Evolutionary conservation across 805 yeast species (phyloP).

Genomic region (Hermanozyma aechmeae): DNA sequence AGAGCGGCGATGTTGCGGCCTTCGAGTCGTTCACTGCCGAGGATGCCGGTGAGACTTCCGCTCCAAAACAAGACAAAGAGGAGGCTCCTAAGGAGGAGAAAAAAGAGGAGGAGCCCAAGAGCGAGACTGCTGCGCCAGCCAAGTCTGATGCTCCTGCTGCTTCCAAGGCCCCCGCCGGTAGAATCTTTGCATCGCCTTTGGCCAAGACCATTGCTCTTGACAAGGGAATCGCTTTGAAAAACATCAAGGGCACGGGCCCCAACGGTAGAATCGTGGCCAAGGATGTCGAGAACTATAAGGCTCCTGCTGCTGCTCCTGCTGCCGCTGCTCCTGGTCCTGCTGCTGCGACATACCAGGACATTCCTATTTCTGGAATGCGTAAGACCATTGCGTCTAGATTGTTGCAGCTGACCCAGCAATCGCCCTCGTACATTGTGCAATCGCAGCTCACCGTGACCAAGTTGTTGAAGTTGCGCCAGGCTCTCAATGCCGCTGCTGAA

Average conservation of each 20-base stretch:
- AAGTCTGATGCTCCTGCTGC: constrained; percentile 17
- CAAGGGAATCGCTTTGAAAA: constrained; percentile 79
- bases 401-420: constrained; percentile 70
- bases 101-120: constrained; percentile 18
- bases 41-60: constrained; percentile 55
- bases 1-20: constrained; percentile 73
- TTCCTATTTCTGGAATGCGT: constrained; percentile 88
- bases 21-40: constrained; percentile 77
- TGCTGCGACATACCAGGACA: constrained; percentile 61
- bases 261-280: constrained; percentile 86
- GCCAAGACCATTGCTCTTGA: constrained; percentile 92
- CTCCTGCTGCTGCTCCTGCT: constrained; percentile 36
- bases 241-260: constrained; percentile 89
- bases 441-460: constrained; percentile 81
- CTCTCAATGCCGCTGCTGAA: constrained; percentile 76
- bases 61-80: constrained; percentile 33
- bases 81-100: constrained; percentile 14
- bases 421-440: constrained; percentile 90
- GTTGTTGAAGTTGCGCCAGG: constrained; percentile 82
- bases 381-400: constrained; percentile 86
- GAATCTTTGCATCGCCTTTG: constrained; percentile 89
- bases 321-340: constrained; percentile 40
- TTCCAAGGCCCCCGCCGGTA: constrained; percentile 38
- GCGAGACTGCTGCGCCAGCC: constrained; percentile 19
- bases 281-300: constrained; percentile 71